Conservation (phyloP, 495 filamentous ascomycete species). For the Schizothecium vesticola region DNA sequence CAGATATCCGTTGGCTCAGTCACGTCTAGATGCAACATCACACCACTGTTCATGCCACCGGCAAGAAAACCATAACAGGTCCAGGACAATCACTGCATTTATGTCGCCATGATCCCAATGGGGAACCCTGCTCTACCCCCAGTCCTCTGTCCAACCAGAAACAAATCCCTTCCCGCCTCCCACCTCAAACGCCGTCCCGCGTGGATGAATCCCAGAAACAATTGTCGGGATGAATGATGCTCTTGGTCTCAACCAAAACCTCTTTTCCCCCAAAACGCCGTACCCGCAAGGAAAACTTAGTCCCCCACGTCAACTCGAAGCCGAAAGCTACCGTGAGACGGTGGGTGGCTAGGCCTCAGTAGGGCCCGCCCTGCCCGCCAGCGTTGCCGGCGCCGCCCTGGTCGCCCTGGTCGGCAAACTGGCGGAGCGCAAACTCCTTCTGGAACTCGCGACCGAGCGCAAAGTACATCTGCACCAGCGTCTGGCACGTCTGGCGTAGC, state of each 20-base stretch:
- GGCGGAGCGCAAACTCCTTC: constrained; percentile 89
- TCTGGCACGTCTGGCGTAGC: constrained; percentile 68
- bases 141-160: background rate
- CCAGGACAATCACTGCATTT: background rate
- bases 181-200: background rate
- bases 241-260: background rate
- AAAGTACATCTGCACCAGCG: constrained; percentile 50
- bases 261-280: background rate
- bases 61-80: background rate
- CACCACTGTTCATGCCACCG: background rate
- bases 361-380: background rate
- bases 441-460: constrained; percentile 70
- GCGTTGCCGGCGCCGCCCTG: constrained; percentile 23
- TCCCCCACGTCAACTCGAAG: background rate
- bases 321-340: background rate
- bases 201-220: background rate
- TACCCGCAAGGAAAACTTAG: background rate
- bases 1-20: background rate
- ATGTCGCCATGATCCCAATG: background rate
- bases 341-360: background rate
- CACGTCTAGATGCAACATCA: background rate
- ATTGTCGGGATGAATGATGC: background rate
- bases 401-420: constrained; percentile 67
- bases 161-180: background rate
- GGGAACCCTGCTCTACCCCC: background rate